A percentile compares a stretch with the other conserved stretches of the same genome.
These are phyloP conservation scores for Boletus sensibilis DNA, from an alignment of 768 basidiomycete species.

Conservation along the genomic window DNA sequence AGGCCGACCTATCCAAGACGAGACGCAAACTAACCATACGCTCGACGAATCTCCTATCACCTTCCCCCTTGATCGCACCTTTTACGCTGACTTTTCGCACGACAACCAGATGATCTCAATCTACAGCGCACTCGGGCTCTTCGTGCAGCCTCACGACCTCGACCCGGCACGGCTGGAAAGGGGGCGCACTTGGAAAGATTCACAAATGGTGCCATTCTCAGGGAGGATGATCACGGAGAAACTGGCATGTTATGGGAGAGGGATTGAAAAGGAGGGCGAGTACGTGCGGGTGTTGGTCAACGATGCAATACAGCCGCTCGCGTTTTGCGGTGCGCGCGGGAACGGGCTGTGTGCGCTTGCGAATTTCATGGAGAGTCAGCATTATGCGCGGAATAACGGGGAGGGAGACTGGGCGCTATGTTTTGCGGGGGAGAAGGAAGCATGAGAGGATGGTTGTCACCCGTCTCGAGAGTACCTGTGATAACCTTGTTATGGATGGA, in stretches of 20 bases:
- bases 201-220: conserved; percentile 67
- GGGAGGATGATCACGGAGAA: conserved; percentile 70
- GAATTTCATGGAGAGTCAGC: conserved; percentile 66
- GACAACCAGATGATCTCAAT: conserved; percentile 82
- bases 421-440: conserved; percentile 21
- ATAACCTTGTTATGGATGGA: too few species aligned
- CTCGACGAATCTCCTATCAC: conserved; percentile 60
- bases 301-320: conserved; percentile 60
- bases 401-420: conserved; percentile 69
- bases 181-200: conserved; percentile 49
- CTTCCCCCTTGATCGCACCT: conserved; percentile 64
- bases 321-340: conserved; percentile 51
- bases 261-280: conserved; percentile 23
- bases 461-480: not conserved
- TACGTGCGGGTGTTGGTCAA: conserved; percentile 74
- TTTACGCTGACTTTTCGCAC: conserved; percentile 83
- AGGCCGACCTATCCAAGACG: conserved; percentile 55
- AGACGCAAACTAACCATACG: conserved; percentile 75
- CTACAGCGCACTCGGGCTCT: conserved; percentile 53
- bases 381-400: conserved; percentile 62
- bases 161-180: conserved; percentile 10
- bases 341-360: conserved; percentile 62
- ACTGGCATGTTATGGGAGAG: conserved; percentile 42
- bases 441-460: not conserved
- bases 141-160: conserved; percentile 38